Percentiles rank a stretch among this genome's conserved stretches.
Evolutionary conservation across 2,329 filamentous ascomycete genomes (phyloP).

Genomic region (Teratosphaeriaceae sp.): DNA sequence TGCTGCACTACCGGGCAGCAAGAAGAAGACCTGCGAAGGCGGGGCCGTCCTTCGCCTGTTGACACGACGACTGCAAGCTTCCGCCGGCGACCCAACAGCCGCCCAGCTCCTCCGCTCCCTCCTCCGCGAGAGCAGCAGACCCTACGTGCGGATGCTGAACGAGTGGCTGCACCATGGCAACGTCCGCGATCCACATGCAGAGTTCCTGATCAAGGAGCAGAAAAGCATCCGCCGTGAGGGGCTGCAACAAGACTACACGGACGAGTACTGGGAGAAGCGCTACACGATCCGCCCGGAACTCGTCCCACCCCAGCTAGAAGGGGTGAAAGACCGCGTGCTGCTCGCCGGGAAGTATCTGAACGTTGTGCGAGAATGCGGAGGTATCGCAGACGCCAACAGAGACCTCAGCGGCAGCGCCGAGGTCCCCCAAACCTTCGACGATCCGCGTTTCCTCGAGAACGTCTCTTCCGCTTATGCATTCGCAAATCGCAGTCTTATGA

Average conservation of each 20-base stretch:
- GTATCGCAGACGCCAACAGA: constrained; percentile 58
- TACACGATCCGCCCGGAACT: constrained; percentile 92
- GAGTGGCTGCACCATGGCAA: constrained; percentile 96
- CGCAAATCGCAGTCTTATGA: constrained; percentile 88
- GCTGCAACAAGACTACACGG: constrained; percentile 92
- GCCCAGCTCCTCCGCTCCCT: constrained; percentile 73
- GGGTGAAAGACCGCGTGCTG: constrained; percentile 87
- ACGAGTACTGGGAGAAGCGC: constrained; percentile 98
- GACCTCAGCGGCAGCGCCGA: constrained; percentile 77
- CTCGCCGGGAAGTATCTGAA: constrained; percentile 98
- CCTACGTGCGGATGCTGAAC: constrained; percentile 97
- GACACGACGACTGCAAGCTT: constrained; percentile 74
- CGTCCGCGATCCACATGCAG: constrained; percentile 87
- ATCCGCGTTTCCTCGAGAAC: constrained; percentile 86
- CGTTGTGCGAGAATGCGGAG: constrained; percentile 93
- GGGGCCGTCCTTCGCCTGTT: constrained; percentile 86
- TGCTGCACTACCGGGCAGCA: constrained; percentile 70
- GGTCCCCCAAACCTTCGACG: constrained; percentile 88
- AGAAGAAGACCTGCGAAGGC: constrained; percentile 87
- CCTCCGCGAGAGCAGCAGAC: constrained; percentile 78
- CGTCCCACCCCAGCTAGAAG: constrained; percentile 84
- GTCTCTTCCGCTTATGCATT: constrained; percentile 93
- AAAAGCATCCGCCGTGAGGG: constrained; percentile 89
- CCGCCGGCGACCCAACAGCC: constrained; percentile 90
- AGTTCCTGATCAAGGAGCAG: constrained; percentile 93